Evolutionary conservation across 176 grass and related monocot species (phyloP).

Genomic region (Carex parvula): DNA sequence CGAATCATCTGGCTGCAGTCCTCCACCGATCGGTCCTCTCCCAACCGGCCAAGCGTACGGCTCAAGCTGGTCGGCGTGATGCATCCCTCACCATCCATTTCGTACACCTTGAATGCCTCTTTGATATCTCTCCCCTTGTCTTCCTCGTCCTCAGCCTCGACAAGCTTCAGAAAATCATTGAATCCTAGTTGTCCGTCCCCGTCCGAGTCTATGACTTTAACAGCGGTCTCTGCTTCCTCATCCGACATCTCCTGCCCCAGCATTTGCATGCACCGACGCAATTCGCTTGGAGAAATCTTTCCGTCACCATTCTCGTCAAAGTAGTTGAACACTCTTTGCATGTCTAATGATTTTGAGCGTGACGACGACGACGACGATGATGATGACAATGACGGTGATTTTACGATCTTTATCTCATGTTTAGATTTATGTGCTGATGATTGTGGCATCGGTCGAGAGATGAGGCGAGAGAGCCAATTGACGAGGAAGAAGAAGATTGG

Average conservation of each 20-base stretch:
- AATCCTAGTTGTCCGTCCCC: slow-evolving; percentile 30
- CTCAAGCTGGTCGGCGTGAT: slow-evolving; percentile 40
- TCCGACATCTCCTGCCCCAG: slow-evolving; percentile 22
- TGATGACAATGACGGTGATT: not conserved
- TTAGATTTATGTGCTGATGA: not conserved
- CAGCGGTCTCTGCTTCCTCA: slow-evolving; percentile 15
- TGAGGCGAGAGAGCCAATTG: not conserved
- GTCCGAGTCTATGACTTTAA: slow-evolving; percentile 23
- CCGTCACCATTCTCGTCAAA: slow-evolving; percentile 43
- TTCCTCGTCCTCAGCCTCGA: slow-evolving; percentile 27
- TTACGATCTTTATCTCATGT: not conserved
- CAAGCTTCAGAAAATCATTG: slow-evolving; percentile 34
- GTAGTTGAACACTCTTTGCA: slow-evolving; percentile 29
- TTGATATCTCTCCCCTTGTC: slow-evolving; percentile 29
- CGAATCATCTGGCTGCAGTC: slow-evolving; percentile 37
- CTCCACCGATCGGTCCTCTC: slow-evolving; percentile 28
- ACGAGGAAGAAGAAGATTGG: not conserved
- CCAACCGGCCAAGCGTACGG: slow-evolving; percentile 15
- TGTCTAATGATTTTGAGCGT: not conserved
- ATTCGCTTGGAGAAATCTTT: slow-evolving; percentile 36
- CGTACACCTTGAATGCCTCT: slow-evolving; percentile 36
- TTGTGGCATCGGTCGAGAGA: not conserved
- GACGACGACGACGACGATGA: not conserved
- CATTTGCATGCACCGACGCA: slow-evolving; percentile 31
- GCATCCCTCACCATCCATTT: slow-evolving; percentile 31